Evolutionary conservation across 225 moss, liverwort and hornwort genomes (phyloP).

Genomic region (Thuidium tamariscinum): DNA sequence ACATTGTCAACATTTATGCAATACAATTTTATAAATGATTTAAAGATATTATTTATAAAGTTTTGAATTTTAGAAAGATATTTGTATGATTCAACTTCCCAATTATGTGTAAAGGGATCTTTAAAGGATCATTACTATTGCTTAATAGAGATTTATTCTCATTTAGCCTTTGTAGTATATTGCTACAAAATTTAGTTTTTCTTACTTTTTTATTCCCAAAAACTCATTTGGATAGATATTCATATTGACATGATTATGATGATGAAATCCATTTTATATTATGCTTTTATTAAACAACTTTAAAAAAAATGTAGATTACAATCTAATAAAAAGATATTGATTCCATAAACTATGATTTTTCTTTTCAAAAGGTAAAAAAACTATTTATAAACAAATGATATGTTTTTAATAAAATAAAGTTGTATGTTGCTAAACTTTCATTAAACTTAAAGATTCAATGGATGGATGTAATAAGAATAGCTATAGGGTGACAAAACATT

Average conservation of each 20-base stretch:
- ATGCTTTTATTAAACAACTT: neutral
- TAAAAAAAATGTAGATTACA: no score
- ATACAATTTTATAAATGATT: accelerated
- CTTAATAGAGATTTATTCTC: neutral
- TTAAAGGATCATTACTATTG: no score
- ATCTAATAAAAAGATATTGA: neutral
- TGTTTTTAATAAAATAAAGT: neutral
- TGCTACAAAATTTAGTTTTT: accelerated
- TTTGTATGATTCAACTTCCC: neutral
- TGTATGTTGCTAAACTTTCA: neutral
- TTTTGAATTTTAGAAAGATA: neutral
- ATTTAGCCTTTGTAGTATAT: neutral
- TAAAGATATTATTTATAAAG: neutral
- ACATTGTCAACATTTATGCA: neutral
- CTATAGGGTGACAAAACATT: neutral
- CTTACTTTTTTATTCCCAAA: neutral
- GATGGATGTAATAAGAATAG: neutral
- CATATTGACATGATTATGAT: neutral
- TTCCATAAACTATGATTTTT: accelerated
- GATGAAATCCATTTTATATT: neutral
- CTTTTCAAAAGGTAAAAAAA: neutral
- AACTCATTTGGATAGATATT: neutral
- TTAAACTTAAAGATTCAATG: neutral
- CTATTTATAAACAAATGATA: neutral
- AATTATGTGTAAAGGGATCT: accelerated